Percentiles rank a stretch among this genome's conserved stretches.
phyloP scores from a whole-genome alignment of 345 rosid genomes.

The Gossypium longicalyx region DNA sequence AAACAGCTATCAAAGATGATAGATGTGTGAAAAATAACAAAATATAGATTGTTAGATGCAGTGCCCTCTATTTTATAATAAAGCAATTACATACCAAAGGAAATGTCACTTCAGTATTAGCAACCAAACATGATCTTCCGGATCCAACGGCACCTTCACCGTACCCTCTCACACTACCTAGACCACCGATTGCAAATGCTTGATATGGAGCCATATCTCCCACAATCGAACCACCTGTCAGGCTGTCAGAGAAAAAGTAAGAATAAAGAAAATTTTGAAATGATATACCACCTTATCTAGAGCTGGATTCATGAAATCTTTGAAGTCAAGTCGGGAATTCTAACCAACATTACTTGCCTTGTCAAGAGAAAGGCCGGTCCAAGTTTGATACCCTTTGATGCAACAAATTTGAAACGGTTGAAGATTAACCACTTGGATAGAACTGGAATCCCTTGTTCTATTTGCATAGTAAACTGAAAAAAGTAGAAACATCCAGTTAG shows the following conservation, averaged over 20 bases:
- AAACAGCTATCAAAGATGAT: not conserved
- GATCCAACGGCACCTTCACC: slow-evolving; percentile 97
- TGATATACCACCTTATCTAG: slow-evolving; percentile 4
- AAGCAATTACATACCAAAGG: slow-evolving; percentile 58
- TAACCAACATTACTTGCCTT: slow-evolving; percentile 42
- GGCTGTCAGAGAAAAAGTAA: slow-evolving; percentile 45
- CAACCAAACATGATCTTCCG: slow-evolving; percentile 86
- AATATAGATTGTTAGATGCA: not conserved
- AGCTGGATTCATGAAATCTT: not conserved
- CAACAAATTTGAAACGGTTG: slow-evolving; percentile 81
- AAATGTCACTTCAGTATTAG: slow-evolving; percentile 69
- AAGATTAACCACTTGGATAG: slow-evolving; percentile 87
- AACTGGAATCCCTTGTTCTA: slow-evolving; percentile 94
- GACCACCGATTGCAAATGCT: slow-evolving; percentile 92
- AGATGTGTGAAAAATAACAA: not conserved
- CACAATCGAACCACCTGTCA: slow-evolving; percentile 95
- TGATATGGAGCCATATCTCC: slow-evolving; percentile 99
- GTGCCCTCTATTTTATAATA: not conserved
- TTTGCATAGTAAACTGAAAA: slow-evolving; percentile 76
- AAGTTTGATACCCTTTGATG: slow-evolving; percentile 77
- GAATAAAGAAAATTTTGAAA: slow-evolving; percentile 18
- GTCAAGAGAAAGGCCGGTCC: slow-evolving; percentile 87
- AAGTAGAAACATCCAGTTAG: slow-evolving; percentile 23
- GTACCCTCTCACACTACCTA: slow-evolving; percentile 83
- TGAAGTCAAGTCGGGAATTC: not conserved